A percentile compares a stretch with the other conserved stretches of the same genome.
These are phyloP conservation scores for Trichopus zeylanicus DNA, from an alignment of 116 monocot species.

Conservation along the genomic window DNA sequence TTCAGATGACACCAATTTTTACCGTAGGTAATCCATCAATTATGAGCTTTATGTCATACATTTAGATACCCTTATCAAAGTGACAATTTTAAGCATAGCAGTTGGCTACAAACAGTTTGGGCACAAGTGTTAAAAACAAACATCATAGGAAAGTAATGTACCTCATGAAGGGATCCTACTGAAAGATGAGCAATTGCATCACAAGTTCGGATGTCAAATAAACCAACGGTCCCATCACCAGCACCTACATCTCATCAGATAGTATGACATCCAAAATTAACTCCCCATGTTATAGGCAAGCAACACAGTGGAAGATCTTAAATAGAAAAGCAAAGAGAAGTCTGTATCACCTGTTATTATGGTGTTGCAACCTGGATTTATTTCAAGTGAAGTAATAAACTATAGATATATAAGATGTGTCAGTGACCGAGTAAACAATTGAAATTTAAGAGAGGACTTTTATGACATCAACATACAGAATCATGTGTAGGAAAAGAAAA, in stretches of 20 bases:
- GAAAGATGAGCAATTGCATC: constrained; percentile 65
- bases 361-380: constrained; percentile 43
- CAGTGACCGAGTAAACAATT: constrained; percentile 3
- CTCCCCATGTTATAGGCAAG: background rate
- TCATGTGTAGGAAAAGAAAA: constrained; percentile 52
- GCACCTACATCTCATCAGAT: constrained; percentile 32
- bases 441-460: background rate
- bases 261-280: background rate
- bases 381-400: constrained; percentile 72
- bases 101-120: too few relatives aligned
- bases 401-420: constrained; percentile 24
- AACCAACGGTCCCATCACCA: constrained; percentile 72
- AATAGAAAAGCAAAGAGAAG: background rate
- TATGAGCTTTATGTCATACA: background rate
- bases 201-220: constrained; percentile 71
- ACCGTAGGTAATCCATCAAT: background rate
- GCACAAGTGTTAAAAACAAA: background rate
- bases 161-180: constrained; percentile 56
- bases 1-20: background rate
- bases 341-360: constrained; percentile 50
- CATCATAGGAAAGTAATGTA: constrained; percentile 7
- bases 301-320: too few relatives aligned
- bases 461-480: constrained; percentile 55
- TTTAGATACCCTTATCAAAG: too few relatives aligned
- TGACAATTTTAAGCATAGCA: too few relatives aligned